These are phyloP conservation scores for Candida sanyaensis DNA, from an alignment of 1,139 yeast species.

Conservation along the genomic window DNA sequence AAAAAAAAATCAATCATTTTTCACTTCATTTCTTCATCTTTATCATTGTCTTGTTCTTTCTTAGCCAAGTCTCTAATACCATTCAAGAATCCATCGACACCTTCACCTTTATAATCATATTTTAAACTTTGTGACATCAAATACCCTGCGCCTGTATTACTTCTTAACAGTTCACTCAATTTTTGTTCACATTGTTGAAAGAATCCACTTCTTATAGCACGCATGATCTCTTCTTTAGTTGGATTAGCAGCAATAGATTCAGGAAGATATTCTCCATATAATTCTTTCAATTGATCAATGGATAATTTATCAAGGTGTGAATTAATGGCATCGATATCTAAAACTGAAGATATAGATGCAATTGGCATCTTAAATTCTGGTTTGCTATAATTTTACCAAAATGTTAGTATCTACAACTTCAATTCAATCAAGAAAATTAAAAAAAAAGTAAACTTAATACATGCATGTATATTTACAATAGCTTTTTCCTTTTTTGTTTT, in stretches of 20 bases:
- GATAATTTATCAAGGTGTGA: conserved; percentile 39
- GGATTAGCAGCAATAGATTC: conserved; percentile 34
- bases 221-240: conserved; percentile 41
- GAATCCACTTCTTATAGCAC: conserved; percentile 54
- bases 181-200: conserved; percentile 49
- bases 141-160: conserved; percentile 50
- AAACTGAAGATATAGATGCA: conserved; percentile 37
- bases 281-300: conserved; percentile 34
- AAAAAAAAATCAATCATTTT: neutral
- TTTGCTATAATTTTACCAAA: neutral
- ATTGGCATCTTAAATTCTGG: conserved; percentile 22
- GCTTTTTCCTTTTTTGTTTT: conserved; percentile 1
- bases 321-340: conserved; percentile 40
- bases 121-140: conserved; percentile 54
- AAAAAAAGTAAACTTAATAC: neutral
- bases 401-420: conserved; percentile 5
- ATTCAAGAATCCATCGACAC: conserved; percentile 52
- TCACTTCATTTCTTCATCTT: conserved; percentile 10
- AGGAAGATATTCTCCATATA: conserved; percentile 48
- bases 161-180: conserved; percentile 44
- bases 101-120: conserved; percentile 58
- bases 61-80: conserved; percentile 43
- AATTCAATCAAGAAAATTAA: too few relatives aligned
- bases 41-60: conserved; percentile 19
- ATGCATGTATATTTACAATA: too few relatives aligned